Evolutionary conservation across 2,329 filamentous ascomycete genomes (phyloP).

Genomic region (Clarireedia paspali): DNA sequence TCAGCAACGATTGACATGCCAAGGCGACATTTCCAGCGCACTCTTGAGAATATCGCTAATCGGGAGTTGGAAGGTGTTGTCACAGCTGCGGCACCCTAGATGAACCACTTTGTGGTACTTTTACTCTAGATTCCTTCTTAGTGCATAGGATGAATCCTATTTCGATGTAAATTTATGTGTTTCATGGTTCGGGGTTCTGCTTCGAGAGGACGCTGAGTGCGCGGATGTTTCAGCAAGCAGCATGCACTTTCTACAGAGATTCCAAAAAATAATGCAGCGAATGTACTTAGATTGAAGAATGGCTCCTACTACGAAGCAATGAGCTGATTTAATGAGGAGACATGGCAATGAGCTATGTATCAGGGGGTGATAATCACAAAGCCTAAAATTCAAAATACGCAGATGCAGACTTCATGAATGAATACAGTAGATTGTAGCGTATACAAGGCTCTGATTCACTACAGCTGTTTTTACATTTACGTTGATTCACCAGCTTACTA

Average conservation of each 20-base stretch:
- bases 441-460: too few relatives aligned
- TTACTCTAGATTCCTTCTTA: not conserved
- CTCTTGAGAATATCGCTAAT: conserved; percentile 84
- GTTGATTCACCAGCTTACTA: too few relatives aligned
- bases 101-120: not conserved
- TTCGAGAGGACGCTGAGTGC: not conserved
- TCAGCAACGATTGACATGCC: conserved; percentile 80
- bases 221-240: conserved; percentile 1
- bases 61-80: conserved; percentile 92
- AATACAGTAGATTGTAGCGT: too few relatives aligned
- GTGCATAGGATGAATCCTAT: conserved; percentile 5
- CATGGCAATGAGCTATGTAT: conserved; percentile 6
- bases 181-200: not conserved
- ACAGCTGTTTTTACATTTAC: too few relatives aligned
- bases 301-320: conserved; percentile 6
- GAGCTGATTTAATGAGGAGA: conserved; percentile 7
- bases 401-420: not conserved
- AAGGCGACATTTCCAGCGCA: conserved; percentile 88
- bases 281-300: conserved; percentile 7
- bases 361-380: not conserved
- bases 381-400: not conserved
- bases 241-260: conserved; percentile 4
- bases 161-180: conserved; percentile 10
- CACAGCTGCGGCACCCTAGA: conserved; percentile 15
- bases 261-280: conserved; percentile 10